These are phyloP conservation scores for Dioscorea dumetorum DNA, from an alignment of 106 monocot genomes.

Conservation along the genomic window DNA sequence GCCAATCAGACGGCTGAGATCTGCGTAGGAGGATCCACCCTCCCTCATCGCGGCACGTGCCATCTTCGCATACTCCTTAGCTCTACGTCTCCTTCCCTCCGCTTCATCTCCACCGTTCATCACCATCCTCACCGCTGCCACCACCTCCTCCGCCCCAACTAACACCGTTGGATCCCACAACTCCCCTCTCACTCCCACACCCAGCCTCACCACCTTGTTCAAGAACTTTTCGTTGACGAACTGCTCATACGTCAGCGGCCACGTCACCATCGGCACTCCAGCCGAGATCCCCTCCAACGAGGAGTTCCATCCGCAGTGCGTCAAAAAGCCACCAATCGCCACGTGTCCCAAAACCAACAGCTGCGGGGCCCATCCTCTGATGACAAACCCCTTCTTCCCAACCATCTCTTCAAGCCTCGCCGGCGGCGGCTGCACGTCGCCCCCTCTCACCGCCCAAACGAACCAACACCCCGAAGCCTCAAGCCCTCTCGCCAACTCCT, in stretches of 20 bases:
- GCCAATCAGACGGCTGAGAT: not conserved
- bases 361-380: conserved; percentile 4
- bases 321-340: conserved; percentile 1
- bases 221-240: not conserved
- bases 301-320: conserved; percentile 26
- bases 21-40: not conserved
- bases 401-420: not conserved
- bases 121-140: not conserved
- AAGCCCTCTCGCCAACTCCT: conserved; percentile 1
- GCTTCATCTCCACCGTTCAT: not conserved
- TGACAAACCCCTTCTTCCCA: not conserved
- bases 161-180: not conserved
- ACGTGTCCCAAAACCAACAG: not conserved
- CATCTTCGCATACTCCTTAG: not conserved
- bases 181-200: not conserved
- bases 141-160: not conserved
- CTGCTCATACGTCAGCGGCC: conserved; percentile 1
- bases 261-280: conserved; percentile 3
- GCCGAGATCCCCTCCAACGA: conserved; percentile 1
- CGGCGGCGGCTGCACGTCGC: not conserved
- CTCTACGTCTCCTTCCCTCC: not conserved
- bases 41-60: not conserved
- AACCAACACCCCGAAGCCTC: not conserved
- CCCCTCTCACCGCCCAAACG: not conserved
- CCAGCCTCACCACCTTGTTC: not conserved